phyloP scores from a whole-genome alignment of 2,329 filamentous ascomycete genomes.

The Venturia nashicola region DNA sequence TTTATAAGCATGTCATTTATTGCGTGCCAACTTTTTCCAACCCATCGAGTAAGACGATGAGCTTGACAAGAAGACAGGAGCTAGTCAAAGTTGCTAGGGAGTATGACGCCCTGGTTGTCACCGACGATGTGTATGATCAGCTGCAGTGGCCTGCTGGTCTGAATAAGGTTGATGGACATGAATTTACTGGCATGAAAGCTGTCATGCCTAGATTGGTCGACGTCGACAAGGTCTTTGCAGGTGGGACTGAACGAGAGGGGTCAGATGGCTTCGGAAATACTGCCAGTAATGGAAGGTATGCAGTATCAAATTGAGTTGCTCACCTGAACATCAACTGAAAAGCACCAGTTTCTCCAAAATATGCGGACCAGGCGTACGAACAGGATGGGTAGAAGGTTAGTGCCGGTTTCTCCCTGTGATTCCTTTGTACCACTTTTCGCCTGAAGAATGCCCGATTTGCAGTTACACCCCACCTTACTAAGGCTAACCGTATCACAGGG shows the following conservation, averaged over 20 bases:
- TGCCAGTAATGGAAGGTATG: constrained; percentile 56
- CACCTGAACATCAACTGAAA: background rate
- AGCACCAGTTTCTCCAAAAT: constrained; percentile 72
- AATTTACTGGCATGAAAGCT: constrained; percentile 23
- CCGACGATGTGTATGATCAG: constrained; percentile 91
- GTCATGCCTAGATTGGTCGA: constrained; percentile 63
- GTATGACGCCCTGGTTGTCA: constrained; percentile 70
- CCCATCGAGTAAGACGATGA: constrained; percentile 75
- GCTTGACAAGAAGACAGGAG: constrained; percentile 49
- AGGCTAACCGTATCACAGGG: constrained; percentile 15
- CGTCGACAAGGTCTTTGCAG: constrained; percentile 57
- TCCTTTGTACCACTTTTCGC: background rate
- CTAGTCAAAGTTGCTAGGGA: constrained; percentile 67
- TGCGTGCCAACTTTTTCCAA: constrained; percentile 82
- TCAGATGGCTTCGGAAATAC: constrained; percentile 62
- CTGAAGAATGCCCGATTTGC: background rate
- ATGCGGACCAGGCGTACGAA: constrained; percentile 64
- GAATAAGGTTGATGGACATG: constrained; percentile 3
- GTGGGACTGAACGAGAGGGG: constrained; percentile 33
- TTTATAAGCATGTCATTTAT: constrained; percentile 78
- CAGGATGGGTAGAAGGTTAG: constrained; percentile 69
- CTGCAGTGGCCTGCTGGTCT: constrained; percentile 57
- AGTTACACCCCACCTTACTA: background rate
- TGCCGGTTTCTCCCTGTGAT: background rate
- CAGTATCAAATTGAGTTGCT: background rate